A percentile compares a stretch with the other conserved stretches of the same genome.
phyloP scores from a whole-genome alignment of 495 filamentous ascomycete species.

The Barbatosphaeria neglecta region DNA sequence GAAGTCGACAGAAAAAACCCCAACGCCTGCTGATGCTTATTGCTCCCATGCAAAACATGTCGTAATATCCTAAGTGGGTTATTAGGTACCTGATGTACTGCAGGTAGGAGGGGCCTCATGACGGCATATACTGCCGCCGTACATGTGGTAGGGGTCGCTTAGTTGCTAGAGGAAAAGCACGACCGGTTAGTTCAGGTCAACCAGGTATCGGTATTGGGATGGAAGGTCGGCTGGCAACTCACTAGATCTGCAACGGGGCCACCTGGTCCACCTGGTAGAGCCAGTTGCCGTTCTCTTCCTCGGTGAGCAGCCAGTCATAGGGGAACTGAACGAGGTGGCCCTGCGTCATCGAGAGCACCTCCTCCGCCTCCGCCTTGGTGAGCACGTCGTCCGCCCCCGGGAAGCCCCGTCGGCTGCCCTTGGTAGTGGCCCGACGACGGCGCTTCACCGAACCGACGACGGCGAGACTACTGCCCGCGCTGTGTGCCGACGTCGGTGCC shows the following conservation, averaged over 20 bases:
- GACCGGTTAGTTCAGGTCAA: too few relatives aligned
- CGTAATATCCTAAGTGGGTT: too few relatives aligned
- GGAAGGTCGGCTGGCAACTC: conserved; percentile 31
- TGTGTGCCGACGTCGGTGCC: conserved; percentile 1
- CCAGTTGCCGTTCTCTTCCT: conserved; percentile 92
- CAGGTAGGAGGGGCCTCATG: too few relatives aligned
- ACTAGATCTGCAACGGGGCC: conserved; percentile 97
- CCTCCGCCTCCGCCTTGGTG: conserved; percentile 60
- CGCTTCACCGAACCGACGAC: conserved; percentile 25
- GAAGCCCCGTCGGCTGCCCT: conserved; percentile 61
- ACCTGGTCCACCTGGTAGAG: conserved; percentile 92
- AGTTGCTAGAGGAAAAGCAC: too few relatives aligned
- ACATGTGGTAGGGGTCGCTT: too few relatives aligned
- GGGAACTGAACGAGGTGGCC: conserved; percentile 86
- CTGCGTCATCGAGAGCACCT: conserved; percentile 70
- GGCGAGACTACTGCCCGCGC: background rate
- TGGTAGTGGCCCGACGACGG: conserved; percentile 65
- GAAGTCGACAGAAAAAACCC: too few relatives aligned
- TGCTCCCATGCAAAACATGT: too few relatives aligned
- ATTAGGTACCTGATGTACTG: too few relatives aligned
- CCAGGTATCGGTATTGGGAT: too few relatives aligned
- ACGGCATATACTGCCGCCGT: too few relatives aligned
- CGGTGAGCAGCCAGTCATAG: conserved; percentile 84
- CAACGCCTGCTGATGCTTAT: too few relatives aligned
- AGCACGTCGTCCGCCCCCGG: conserved; percentile 53